phyloP scores from a whole-genome alignment of 495 filamentous ascomycete genomes.

The Aspergillus sparsus region DNA sequence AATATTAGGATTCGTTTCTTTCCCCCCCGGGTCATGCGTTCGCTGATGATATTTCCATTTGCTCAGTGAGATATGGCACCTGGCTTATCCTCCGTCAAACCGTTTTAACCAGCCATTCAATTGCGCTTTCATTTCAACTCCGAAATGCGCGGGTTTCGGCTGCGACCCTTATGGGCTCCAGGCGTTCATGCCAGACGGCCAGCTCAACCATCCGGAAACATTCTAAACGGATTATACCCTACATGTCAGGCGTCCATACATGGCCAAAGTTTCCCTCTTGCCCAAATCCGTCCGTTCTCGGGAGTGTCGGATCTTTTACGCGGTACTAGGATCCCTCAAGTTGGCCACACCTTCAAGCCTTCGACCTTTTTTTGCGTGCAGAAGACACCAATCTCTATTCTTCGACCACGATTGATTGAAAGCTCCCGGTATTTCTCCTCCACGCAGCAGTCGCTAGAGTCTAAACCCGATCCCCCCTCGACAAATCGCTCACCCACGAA shows the following conservation, averaged over 20 bases:
- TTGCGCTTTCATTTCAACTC: slow-evolving; percentile 26
- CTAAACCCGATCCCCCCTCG: slow-evolving; percentile 26
- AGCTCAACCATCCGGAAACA: slow-evolving; percentile 23
- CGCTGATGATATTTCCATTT: not conserved
- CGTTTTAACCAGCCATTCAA: slow-evolving; percentile 27
- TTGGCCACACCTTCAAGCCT: slow-evolving; percentile 17
- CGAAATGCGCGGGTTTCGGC: slow-evolving; percentile 48
- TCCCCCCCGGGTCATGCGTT: slow-evolving; percentile 18
- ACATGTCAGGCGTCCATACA: not conserved
- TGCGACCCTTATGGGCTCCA: slow-evolving; percentile 40
- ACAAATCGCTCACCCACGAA: slow-evolving; percentile 22
- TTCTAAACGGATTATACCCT: slow-evolving; percentile 25
- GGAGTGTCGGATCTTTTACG: slow-evolving; percentile 24
- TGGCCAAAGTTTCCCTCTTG: not conserved
- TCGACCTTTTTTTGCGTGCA: slow-evolving; percentile 23
- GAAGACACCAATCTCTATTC: slow-evolving; percentile 17
- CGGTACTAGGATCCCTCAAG: slow-evolving; percentile 18
- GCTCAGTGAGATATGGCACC: slow-evolving; percentile 41
- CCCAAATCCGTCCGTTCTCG: slow-evolving; percentile 12
- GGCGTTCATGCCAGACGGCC: slow-evolving; percentile 33
- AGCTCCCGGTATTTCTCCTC: slow-evolving; percentile 35
- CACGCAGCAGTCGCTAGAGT: slow-evolving; percentile 31
- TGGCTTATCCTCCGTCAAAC: slow-evolving; percentile 29
- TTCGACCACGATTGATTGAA: slow-evolving; percentile 24
- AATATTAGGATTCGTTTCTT: slow-evolving; percentile 3